Evolutionary conservation across 345 rosid genomes (phyloP).

Genomic region (Microthlaspi erraticum): DNA sequence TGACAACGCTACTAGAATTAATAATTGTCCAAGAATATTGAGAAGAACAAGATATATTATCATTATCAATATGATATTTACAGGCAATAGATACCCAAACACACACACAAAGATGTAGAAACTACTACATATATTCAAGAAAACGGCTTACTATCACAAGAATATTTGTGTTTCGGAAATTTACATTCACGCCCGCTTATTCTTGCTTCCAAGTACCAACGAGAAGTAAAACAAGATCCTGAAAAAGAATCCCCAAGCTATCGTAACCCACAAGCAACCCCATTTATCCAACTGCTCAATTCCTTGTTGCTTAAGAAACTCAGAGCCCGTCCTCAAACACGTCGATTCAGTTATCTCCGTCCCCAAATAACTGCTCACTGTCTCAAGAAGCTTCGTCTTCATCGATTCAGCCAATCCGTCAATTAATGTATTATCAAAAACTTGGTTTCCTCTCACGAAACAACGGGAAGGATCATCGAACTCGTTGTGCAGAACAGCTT

Average conservation of each 20-base stretch:
- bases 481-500: conserved; percentile 68
- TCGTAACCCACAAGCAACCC: conserved; percentile 80
- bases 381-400: conserved; percentile 56
- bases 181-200: conserved; percentile 61
- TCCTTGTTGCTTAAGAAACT: conserved; percentile 63
- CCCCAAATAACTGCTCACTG: conserved; percentile 61
- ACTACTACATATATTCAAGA: too few relatives aligned
- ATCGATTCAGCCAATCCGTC: conserved; percentile 45
- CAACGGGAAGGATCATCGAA: conserved; percentile 61
- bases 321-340: conserved; percentile 72
- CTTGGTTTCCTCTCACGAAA: conserved; percentile 70
- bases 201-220: conserved; percentile 79
- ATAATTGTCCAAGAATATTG: too few relatives aligned
- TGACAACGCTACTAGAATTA: too few relatives aligned
- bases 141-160: neutral
- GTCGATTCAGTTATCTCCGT: conserved; percentile 58
- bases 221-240: conserved; percentile 75
- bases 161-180: neutral
- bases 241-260: conserved; percentile 95
- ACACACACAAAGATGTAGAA: too few relatives aligned
- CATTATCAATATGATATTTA: too few relatives aligned
- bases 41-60: too few relatives aligned
- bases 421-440: conserved; percentile 71
- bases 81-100: too few relatives aligned
- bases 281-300: conserved; percentile 72